These are phyloP conservation scores for Fusarium longipes DNA, from an alignment of 2,329 filamentous ascomycete species.

Conservation along the genomic window DNA sequence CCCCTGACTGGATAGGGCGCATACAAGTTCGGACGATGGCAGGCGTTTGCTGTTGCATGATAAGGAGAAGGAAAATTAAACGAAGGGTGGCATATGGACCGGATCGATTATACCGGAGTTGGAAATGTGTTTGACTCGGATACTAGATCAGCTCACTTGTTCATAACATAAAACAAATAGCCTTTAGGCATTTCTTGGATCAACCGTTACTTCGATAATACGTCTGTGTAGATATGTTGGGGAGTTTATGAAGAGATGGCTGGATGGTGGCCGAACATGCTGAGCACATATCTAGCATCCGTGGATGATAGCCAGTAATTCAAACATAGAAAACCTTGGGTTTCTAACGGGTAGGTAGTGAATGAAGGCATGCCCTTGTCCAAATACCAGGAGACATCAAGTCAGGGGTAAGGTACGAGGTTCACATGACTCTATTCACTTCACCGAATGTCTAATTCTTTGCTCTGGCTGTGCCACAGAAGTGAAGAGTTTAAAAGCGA, in stretches of 20 bases:
- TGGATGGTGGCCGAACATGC: no score
- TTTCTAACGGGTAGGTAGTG: neutral
- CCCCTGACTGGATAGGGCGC: constrained; percentile 14
- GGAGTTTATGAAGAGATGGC: no score
- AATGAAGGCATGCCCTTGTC: neutral
- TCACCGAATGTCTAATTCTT: neutral
- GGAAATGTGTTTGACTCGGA: neutral
- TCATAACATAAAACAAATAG: neutral
- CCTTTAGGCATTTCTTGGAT: neutral
- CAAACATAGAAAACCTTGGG: no score
- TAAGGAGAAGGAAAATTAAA: constrained; percentile 18
- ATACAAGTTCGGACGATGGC: constrained; percentile 21
- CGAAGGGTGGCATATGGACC: constrained; percentile 14
- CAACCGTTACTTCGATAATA: neutral
- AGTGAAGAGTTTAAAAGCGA: no score
- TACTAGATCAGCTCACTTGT: constrained; percentile 2
- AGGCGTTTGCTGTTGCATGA: constrained; percentile 33
- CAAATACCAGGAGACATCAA: no score
- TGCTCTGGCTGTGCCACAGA: neutral
- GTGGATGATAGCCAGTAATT: no score
- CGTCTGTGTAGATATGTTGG: no score
- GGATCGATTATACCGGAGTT: constrained; percentile 14
- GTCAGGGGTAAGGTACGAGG: neutral
- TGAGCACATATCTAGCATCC: no score
- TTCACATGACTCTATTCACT: neutral